Evolutionary conservation across 176 grass and related monocot species (phyloP).

Genomic region (Rhynchospora pubera): DNA sequence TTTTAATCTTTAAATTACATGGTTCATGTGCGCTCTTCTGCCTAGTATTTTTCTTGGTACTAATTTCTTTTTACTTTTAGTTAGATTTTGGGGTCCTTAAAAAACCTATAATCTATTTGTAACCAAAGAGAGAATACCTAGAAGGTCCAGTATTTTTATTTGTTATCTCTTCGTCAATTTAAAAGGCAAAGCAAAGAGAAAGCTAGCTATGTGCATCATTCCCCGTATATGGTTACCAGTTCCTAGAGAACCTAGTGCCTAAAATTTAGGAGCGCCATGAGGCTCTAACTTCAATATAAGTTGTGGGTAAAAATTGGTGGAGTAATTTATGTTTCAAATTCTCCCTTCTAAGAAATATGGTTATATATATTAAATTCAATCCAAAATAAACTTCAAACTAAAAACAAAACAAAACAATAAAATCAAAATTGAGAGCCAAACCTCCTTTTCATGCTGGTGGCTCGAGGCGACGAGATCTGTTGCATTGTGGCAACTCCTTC

Average conservation of each 20-base stretch:
- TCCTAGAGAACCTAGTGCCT: constrained; percentile 7
- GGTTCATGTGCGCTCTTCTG: not conserved
- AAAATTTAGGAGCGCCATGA: constrained; percentile 22
- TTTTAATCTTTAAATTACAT: not conserved
- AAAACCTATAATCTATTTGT: not conserved
- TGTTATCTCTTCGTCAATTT: constrained; percentile 14
- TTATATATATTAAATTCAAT: not conserved
- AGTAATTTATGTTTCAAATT: not conserved
- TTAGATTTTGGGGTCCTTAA: not conserved
- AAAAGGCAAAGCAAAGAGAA: constrained; percentile 22
- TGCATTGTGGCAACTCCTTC: constrained; percentile 30
- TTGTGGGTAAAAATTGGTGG: not conserved
- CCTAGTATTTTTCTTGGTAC: not conserved
- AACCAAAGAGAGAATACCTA: not conserved
- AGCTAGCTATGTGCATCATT: constrained; percentile 16
- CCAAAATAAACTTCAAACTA: not conserved
- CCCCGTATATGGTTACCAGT: constrained; percentile 5
- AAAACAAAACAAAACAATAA: not conserved
- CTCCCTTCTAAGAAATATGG: not conserved
- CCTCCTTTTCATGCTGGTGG: constrained; percentile 68
- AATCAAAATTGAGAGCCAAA: constrained; percentile 17
- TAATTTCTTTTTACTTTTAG: not conserved
- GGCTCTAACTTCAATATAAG: constrained; percentile 27
- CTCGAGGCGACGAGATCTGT: constrained; percentile 48
- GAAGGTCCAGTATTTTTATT: not conserved